A percentile compares a stretch with the other conserved stretches of the same genome.
Conservation (phyloP, 805 yeast species). For the Debaryomyces castellii region DNA sequence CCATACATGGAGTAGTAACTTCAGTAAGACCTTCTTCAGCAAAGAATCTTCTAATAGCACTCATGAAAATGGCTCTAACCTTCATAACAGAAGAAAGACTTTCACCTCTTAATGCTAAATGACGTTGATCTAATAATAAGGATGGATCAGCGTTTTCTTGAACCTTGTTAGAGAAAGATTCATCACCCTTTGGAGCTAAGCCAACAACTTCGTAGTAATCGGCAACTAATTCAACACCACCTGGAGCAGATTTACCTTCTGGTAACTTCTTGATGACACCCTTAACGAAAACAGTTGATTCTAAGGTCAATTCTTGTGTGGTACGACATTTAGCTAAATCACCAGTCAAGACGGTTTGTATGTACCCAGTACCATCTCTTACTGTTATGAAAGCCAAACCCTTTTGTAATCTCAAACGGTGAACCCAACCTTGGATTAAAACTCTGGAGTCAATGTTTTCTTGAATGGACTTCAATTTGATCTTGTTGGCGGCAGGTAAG, state of each 20-base stretch:
- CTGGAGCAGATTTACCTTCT: constrained; percentile 96
- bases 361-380: constrained; percentile 92
- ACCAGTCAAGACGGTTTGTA: constrained; percentile 86
- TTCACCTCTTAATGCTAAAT: constrained; percentile 95
- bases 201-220: constrained; percentile 90
- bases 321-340: constrained; percentile 89
- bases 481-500: constrained; percentile 64
- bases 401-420: constrained; percentile 89
- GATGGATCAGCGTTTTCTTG: constrained; percentile 95
- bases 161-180: constrained; percentile 89
- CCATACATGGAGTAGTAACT: constrained; percentile 99
- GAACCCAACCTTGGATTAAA: constrained; percentile 90
- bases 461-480: constrained; percentile 61
- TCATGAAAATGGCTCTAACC: constrained; percentile 81
- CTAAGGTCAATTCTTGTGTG: constrained; percentile 83
- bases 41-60: constrained; percentile 73
- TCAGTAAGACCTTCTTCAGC: constrained; percentile 74
- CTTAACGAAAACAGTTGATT: constrained; percentile 75
- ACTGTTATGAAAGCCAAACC: constrained; percentile 86
- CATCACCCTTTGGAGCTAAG: constrained; percentile 95
- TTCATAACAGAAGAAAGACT: constrained; percentile 88
- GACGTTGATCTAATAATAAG: constrained; percentile 89
- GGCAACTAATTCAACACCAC: constrained; percentile 89
- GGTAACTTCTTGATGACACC: constrained; percentile 85
- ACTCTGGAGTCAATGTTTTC: constrained; percentile 68